phyloP scores from a whole-genome alignment of 2,329 filamentous ascomycete genomes.

The Claviceps quebecensis region DNA sequence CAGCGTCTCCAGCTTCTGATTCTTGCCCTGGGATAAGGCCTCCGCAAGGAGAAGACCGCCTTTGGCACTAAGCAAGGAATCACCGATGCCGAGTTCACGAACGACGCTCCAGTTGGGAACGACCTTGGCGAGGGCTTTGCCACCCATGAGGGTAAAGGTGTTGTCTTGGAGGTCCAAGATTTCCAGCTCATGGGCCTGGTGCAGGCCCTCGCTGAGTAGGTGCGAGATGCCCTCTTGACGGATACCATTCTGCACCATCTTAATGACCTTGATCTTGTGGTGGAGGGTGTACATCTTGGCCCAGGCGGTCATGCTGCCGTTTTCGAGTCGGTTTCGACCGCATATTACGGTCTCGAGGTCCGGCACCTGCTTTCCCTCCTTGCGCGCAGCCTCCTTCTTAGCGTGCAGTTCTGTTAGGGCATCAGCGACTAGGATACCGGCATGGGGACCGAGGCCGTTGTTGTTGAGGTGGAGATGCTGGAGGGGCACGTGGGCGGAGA shows the following conservation, averaged over 20 bases:
- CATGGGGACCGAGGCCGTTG: slow-evolving; percentile 87
- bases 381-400: slow-evolving; percentile 68
- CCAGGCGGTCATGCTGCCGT: slow-evolving; percentile 93
- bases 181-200: slow-evolving; percentile 52
- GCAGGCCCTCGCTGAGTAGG: slow-evolving; percentile 66
- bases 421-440: slow-evolving; percentile 78
- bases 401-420: slow-evolving; percentile 69
- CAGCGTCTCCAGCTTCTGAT: slow-evolving; percentile 65
- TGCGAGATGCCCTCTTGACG: slow-evolving; percentile 80
- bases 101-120: slow-evolving; percentile 61
- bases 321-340: slow-evolving; percentile 89
- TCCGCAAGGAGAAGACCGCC: slow-evolving; percentile 61
- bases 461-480: slow-evolving; percentile 96
- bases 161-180: slow-evolving; percentile 93
- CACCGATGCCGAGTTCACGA: slow-evolving; percentile 74
- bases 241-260: slow-evolving; percentile 98
- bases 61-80: slow-evolving; percentile 69
- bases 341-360: slow-evolving; percentile 93
- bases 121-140: slow-evolving; percentile 62
- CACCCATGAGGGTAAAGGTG: slow-evolving; percentile 76
- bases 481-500: slow-evolving; percentile 74
- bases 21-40: slow-evolving; percentile 61
- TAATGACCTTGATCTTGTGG: slow-evolving; percentile 66
- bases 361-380: slow-evolving; percentile 57
- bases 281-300: slow-evolving; percentile 76